A percentile compares a stretch with the other conserved stretches of the same genome.
Conservation (phyloP, 164 flowering plant species). For the Cinnamomum chago region DNA sequence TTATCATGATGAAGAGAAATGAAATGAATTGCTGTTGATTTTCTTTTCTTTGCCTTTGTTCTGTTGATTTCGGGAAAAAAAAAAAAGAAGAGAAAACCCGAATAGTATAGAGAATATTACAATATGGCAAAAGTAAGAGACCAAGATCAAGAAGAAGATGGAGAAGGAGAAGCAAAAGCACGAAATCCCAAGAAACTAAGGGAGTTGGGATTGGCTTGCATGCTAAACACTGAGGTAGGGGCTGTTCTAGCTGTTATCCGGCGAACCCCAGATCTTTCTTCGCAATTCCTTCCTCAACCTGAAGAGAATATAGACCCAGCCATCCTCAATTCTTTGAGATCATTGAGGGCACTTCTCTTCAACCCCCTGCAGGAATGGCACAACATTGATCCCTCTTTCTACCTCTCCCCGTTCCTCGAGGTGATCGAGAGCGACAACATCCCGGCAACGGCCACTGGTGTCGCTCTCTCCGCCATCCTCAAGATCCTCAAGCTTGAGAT, state of each 20-base stretch:
- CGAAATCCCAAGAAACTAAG: constrained; percentile 14
- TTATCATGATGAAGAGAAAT: too few species aligned
- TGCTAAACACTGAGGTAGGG: constrained; percentile 81
- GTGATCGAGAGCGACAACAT: constrained; percentile 70
- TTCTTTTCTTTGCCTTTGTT: too few species aligned
- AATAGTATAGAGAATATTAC: too few species aligned
- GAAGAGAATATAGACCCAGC: constrained; percentile 51
- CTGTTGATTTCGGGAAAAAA: too few species aligned
- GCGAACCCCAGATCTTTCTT: constrained; percentile 29
- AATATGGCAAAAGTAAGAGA: constrained; percentile 18
- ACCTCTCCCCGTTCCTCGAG: constrained; percentile 77
- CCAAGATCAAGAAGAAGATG: constrained; percentile 2
- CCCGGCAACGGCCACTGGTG: constrained; percentile 63
- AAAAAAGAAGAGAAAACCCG: too few species aligned
- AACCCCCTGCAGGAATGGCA: constrained; percentile 78
- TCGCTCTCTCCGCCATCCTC: constrained; percentile 60
- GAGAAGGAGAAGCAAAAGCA: constrained; percentile 17
- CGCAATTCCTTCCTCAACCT: constrained; percentile 33
- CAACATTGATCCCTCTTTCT: constrained; percentile 55
- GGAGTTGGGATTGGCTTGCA: constrained; percentile 71
- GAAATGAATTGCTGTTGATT: too few species aligned
- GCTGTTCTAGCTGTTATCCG: constrained; percentile 82
- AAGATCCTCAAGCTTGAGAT: constrained; percentile 62
- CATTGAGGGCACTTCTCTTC: constrained; percentile 65
- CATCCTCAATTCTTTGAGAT: constrained; percentile 56